Evolutionary conservation across 805 yeast species (phyloP).

Genomic region (Saccharomycopsis vini): DNA sequence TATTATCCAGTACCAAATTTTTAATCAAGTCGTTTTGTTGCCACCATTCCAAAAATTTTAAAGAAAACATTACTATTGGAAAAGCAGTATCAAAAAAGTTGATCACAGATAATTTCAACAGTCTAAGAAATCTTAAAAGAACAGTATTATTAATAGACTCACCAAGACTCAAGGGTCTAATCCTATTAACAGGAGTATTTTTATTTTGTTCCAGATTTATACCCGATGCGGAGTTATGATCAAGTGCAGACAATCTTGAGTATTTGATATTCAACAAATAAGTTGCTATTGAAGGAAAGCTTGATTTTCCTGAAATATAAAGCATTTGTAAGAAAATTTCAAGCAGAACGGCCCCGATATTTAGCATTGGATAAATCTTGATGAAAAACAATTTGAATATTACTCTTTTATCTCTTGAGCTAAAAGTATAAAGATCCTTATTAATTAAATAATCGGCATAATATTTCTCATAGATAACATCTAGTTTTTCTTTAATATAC

Average conservation of each 20-base stretch:
- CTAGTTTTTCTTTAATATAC: slow-evolving; percentile 61
- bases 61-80: slow-evolving; percentile 16
- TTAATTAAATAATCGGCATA: slow-evolving; percentile 50
- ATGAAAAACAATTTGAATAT: slow-evolving; percentile 36
- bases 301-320: slow-evolving; percentile 52
- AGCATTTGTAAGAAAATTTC: slow-evolving; percentile 51
- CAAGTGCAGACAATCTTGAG: slow-evolving; percentile 48
- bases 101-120: slow-evolving; percentile 4
- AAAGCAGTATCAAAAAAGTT: slow-evolving; percentile 15
- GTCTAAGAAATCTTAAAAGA: slow-evolving; percentile 16
- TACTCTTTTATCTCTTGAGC: slow-evolving; percentile 23
- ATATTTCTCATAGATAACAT: slow-evolving; percentile 51
- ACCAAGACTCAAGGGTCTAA: slow-evolving; percentile 16
- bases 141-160: slow-evolving; percentile 13
- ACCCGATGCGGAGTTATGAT: slow-evolving; percentile 27
- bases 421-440: slow-evolving; percentile 11
- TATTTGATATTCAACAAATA: slow-evolving; percentile 53
- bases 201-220: slow-evolving; percentile 13
- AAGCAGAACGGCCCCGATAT: slow-evolving; percentile 35
- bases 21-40: slow-evolving; percentile 16
- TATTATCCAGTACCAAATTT: slow-evolving; percentile 1
- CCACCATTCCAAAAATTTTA: slow-evolving; percentile 21
- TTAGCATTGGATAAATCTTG: slow-evolving; percentile 52
- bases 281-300: slow-evolving; percentile 56
- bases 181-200: slow-evolving; percentile 14